These are phyloP conservation scores for Lentinula edodes DNA, from an alignment of 768 basidiomycete species.

Conservation along the genomic window DNA sequence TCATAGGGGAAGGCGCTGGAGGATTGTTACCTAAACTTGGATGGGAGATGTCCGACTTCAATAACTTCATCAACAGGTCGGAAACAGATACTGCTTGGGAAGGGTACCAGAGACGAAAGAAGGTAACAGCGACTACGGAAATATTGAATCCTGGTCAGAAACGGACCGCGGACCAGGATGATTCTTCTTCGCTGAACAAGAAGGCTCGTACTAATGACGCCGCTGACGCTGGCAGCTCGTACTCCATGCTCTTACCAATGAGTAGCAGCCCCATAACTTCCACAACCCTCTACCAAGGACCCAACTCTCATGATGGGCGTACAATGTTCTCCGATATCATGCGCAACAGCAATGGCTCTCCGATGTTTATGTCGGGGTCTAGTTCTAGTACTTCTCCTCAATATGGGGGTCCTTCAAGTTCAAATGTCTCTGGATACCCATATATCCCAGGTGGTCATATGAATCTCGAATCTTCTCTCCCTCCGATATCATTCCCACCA, in stretches of 20 bases:
- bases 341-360: conserved; percentile 45
- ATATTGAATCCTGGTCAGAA: conserved; percentile 31
- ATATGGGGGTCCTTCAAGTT: conserved; percentile 31
- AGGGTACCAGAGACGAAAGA: conserved; percentile 74
- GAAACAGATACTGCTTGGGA: conserved; percentile 95
- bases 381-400: conserved; percentile 33
- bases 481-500: conserved; percentile 43
- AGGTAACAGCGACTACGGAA: conserved; percentile 20
- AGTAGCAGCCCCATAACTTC: conserved; percentile 28
- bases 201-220: conserved; percentile 37
- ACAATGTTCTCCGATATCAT: conserved; percentile 57
- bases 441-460: conserved; percentile 59
- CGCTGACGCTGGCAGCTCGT: conserved; percentile 40
- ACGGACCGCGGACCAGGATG: conserved; percentile 46
- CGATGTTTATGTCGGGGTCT: conserved; percentile 55
- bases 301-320: conserved; percentile 37
- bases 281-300: conserved; percentile 38
- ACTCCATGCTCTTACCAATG: conserved; percentile 55
- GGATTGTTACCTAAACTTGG: conserved; percentile 75
- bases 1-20: conserved; percentile 85
- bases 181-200: conserved; percentile 36
- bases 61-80: conserved; percentile 73
- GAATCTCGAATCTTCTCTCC: conserved; percentile 48
- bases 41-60: conserved; percentile 74
- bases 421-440: conserved; percentile 36